Evolutionary conservation across 345 rosid genomes (phyloP).

Genomic region (Moricandia arvensis): DNA sequence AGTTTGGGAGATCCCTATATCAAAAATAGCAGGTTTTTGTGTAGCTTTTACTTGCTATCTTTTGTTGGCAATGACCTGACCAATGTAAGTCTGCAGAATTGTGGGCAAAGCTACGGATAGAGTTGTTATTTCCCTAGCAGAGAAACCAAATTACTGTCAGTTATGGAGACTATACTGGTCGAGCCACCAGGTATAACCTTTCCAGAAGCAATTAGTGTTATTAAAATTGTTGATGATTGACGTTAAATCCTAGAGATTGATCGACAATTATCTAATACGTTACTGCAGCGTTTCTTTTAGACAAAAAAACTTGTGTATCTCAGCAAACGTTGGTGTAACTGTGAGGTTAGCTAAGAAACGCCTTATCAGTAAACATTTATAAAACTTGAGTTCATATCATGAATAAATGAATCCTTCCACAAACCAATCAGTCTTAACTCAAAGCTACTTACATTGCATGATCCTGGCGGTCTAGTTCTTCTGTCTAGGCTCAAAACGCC

Average conservation of each 20-base stretch:
- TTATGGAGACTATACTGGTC: background rate
- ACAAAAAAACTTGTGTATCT: background rate
- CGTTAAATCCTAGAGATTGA: background rate
- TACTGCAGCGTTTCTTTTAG: background rate
- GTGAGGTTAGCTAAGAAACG: background rate
- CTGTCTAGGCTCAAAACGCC: slow-evolving; percentile 76
- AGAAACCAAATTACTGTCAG: too few relatives aligned
- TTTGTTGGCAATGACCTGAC: too few relatives aligned
- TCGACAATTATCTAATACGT: background rate
- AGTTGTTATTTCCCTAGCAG: too few relatives aligned
- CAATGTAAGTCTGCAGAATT: too few relatives aligned
- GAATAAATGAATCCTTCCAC: background rate
- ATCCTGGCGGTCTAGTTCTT: slow-evolving; percentile 17
- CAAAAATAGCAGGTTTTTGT: too few relatives aligned
- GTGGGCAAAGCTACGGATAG: too few relatives aligned
- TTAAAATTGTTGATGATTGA: background rate
- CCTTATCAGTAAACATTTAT: background rate
- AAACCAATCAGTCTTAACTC: slow-evolving; percentile 2
- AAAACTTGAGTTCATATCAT: background rate
- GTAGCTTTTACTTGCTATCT: too few relatives aligned
- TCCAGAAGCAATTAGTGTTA: background rate
- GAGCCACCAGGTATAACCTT: background rate
- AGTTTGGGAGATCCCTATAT: too few relatives aligned
- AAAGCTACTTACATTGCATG: slow-evolving; percentile 12
- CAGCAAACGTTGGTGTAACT: background rate